phyloP scores from a whole-genome alignment of 257 asterid genomes.

The Solanum tacnaense region DNA sequence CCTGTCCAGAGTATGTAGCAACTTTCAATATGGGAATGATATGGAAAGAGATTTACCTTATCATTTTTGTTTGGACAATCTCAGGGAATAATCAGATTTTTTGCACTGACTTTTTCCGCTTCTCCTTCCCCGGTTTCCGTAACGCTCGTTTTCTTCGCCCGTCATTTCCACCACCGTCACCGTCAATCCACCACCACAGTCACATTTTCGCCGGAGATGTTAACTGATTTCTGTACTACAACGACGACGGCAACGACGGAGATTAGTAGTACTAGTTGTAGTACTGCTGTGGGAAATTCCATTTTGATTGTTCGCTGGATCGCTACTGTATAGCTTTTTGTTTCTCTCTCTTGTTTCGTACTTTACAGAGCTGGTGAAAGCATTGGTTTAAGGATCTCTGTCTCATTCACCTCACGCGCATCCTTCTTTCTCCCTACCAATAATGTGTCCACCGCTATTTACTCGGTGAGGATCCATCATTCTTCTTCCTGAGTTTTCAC shows the following conservation, averaged over 20 bases:
- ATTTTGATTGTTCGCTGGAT: neutral
- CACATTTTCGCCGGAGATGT: neutral
- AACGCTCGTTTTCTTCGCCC: neutral
- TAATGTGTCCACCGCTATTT: neutral
- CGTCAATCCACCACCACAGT: neutral
- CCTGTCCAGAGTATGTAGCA: no score
- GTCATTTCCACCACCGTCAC: neutral
- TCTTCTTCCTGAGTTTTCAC: neutral
- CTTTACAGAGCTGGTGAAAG: conserved; percentile 18
- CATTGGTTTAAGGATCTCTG: conserved; percentile 1
- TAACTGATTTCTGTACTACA: neutral
- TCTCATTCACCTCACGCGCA: neutral
- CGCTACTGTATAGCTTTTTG: neutral
- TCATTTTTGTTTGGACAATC: no score
- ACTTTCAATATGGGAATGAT: no score
- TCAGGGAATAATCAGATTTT: no score
- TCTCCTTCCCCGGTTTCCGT: neutral
- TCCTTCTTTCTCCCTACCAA: neutral
- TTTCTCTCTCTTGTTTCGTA: conserved; percentile 11
- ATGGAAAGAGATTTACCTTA: no score
- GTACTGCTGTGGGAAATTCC: neutral
- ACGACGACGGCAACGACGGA: neutral
- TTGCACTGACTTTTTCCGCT: neutral
- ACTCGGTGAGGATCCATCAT: neutral
- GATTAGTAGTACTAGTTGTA: neutral